A percentile compares a stretch with the other conserved stretches of the same genome.
Evolutionary conservation across 2,329 filamentous ascomycete species (phyloP).

Genomic region (Xylaria digitata): DNA sequence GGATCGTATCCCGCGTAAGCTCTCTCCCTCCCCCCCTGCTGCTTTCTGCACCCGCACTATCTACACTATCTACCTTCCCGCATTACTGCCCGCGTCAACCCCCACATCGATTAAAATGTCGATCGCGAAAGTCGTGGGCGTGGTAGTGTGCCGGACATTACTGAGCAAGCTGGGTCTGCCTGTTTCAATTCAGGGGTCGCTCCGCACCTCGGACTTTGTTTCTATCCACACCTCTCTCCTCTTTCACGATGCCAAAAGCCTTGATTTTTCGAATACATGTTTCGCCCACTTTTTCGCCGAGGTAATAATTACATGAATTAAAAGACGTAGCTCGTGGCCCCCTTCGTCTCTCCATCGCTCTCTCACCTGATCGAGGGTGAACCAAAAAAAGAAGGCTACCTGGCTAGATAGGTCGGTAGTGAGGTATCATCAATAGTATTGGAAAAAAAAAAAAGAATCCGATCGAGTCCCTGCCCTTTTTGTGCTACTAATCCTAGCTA

Average conservation of each 20-base stretch:
- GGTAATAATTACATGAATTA: constrained; percentile 21
- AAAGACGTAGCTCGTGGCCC: constrained; percentile 15
- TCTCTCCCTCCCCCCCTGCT: neutral
- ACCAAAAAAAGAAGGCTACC: constrained; percentile 13
- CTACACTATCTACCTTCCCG: constrained; percentile 1
- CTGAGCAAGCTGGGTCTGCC: neutral
- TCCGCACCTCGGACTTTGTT: constrained; percentile 19
- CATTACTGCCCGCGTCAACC: neutral
- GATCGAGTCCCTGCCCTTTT: neutral
- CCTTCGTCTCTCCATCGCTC: neutral
- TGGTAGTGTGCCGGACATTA: neutral
- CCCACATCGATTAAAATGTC: constrained; percentile 4
- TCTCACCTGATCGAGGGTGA: neutral
- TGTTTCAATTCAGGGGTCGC: constrained; percentile 17
- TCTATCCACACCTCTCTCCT: neutral
- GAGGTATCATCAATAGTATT: constrained; percentile 24
- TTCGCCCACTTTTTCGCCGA: neutral
- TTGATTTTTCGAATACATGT: neutral
- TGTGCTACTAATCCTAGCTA: neutral
- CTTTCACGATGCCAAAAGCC: constrained; percentile 4
- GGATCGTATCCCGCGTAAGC: constrained; percentile 17
- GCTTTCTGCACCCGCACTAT: too few relatives aligned
- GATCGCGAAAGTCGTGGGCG: constrained; percentile 8
- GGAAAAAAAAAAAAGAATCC: constrained; percentile 9
- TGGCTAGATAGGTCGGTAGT: neutral